Conservation (phyloP, 2,329 filamentous ascomycete species). For the Pseudocercospora vitis region DNA sequence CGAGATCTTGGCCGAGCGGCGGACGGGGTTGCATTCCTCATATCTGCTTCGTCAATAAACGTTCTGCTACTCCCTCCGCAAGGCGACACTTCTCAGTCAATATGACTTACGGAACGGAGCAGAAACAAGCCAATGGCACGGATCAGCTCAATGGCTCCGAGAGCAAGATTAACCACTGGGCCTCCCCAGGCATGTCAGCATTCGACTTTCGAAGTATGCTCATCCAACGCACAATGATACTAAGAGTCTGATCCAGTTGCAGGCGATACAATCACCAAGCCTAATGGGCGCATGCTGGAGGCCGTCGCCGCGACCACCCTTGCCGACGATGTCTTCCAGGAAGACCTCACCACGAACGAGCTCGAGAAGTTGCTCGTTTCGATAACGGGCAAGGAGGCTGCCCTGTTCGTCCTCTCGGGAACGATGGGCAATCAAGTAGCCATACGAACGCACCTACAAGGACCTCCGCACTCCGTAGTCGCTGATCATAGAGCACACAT, state of each 20-base stretch:
- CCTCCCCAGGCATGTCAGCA: constrained; percentile 50
- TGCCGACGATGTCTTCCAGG: constrained; percentile 78
- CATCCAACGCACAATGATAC: not conserved
- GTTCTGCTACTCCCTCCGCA: constrained; percentile 3
- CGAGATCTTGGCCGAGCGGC: constrained; percentile 17
- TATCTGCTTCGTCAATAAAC: constrained; percentile 5
- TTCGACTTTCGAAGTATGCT: constrained; percentile 55
- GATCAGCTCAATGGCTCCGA: constrained; percentile 24
- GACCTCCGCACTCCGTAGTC: constrained; percentile 77
- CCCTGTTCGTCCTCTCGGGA: constrained; percentile 79
- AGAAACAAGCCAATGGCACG: constrained; percentile 18
- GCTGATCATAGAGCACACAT: constrained; percentile 81
- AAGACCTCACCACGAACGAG: constrained; percentile 74
- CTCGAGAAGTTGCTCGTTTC: constrained; percentile 73
- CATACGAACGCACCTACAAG: constrained; percentile 71
- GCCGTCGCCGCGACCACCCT: constrained; percentile 74
- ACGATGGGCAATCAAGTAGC: constrained; percentile 91
- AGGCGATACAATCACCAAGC: constrained; percentile 69
- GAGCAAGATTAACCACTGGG: constrained; percentile 37
- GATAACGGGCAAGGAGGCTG: constrained; percentile 72
- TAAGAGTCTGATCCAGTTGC: not conserved
- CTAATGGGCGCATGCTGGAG: constrained; percentile 76
- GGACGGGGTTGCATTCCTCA: constrained; percentile 5
- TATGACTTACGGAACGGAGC: constrained; percentile 8
- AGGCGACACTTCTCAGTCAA: not conserved